phyloP scores from a whole-genome alignment of 768 basidiomycete species.

The Fomitopsis serialis region DNA sequence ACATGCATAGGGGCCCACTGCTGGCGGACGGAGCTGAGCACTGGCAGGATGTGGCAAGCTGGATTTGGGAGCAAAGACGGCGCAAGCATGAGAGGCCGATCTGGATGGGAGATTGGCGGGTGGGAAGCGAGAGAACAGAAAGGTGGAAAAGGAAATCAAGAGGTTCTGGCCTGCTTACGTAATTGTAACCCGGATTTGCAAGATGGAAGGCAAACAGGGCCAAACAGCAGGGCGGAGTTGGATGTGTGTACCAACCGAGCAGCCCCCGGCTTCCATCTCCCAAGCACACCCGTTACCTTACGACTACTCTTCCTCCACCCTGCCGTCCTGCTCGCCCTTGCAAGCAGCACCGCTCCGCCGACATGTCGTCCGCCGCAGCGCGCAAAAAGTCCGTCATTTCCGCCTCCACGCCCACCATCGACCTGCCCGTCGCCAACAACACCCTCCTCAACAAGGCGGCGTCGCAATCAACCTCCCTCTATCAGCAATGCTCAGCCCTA shows the following conservation, averaged over 20 bases:
- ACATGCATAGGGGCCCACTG: too few relatives aligned
- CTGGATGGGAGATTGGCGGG: background rate
- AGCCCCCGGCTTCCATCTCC: conserved; percentile 11
- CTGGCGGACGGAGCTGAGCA: too few relatives aligned
- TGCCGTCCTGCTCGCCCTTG: conserved; percentile 6
- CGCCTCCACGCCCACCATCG: conserved; percentile 55
- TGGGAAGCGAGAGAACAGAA: background rate
- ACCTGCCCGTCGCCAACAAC: conserved; percentile 72
- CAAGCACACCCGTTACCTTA: conserved; percentile 3
- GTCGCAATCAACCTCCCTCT: conserved; percentile 82
- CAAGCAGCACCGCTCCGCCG: conserved; percentile 9
- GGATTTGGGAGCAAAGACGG: background rate
- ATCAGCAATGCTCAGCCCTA: conserved; percentile 84
- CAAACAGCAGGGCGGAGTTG: conserved; percentile 7
- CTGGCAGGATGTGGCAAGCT: too few relatives aligned
- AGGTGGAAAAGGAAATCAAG: background rate
- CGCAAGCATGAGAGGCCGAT: background rate
- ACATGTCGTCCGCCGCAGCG: conserved; percentile 50
- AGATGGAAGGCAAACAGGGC: conserved; percentile 1
- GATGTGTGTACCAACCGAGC: conserved; percentile 6
- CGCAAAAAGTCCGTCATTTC: conserved; percentile 40
- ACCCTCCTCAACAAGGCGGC: conserved; percentile 89
- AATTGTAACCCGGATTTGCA: background rate
- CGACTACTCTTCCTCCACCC: conserved; percentile 6
- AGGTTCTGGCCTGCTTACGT: background rate